A percentile compares a stretch with the other conserved stretches of the same genome.
These are phyloP conservation scores for Tubosaeta brunneosetosa DNA, from an alignment of 768 basidiomycete genomes.

Conservation along the genomic window DNA sequence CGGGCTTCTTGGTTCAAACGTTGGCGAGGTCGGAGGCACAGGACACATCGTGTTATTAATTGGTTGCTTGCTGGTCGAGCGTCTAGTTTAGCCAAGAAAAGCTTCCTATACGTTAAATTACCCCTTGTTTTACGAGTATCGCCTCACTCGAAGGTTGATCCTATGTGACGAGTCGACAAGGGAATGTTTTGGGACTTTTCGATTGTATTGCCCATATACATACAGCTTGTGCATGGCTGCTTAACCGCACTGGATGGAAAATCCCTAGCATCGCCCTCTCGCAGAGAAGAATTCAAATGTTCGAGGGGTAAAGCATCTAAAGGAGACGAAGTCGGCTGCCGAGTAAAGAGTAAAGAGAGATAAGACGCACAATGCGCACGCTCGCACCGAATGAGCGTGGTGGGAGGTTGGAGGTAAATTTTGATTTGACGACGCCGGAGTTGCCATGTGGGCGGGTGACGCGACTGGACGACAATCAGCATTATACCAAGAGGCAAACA, in stretches of 20 bases:
- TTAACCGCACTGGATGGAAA: too few species aligned
- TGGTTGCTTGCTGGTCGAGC: too few species aligned
- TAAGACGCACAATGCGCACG: conserved; percentile 72
- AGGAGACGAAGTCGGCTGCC: background rate
- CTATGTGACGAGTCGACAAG: too few species aligned
- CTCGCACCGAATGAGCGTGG: conserved; percentile 91
- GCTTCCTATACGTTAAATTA: too few species aligned
- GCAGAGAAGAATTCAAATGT: conserved; percentile 42
- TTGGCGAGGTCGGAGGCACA: background rate
- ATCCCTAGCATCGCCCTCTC: background rate
- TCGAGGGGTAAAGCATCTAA: conserved; percentile 92
- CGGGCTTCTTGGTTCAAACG: background rate
- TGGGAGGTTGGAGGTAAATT: conserved; percentile 94
- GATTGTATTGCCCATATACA: conserved; percentile 12
- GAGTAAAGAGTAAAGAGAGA: background rate
- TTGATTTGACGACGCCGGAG: conserved; percentile 94
- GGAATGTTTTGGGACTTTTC: conserved; percentile 12
- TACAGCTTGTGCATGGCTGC: too few species aligned
- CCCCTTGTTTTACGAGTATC: too few species aligned
- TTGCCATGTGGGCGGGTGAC: conserved; percentile 92
- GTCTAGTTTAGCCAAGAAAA: too few species aligned
- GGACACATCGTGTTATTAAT: too few species aligned
- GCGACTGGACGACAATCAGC: conserved; percentile 46
- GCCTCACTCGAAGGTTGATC: too few species aligned
- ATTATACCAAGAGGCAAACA: background rate